These are phyloP conservation scores for Mayamaea pseudoterrestris DNA, from an alignment of 108 stramenopile genomes.

Conservation along the genomic window DNA sequence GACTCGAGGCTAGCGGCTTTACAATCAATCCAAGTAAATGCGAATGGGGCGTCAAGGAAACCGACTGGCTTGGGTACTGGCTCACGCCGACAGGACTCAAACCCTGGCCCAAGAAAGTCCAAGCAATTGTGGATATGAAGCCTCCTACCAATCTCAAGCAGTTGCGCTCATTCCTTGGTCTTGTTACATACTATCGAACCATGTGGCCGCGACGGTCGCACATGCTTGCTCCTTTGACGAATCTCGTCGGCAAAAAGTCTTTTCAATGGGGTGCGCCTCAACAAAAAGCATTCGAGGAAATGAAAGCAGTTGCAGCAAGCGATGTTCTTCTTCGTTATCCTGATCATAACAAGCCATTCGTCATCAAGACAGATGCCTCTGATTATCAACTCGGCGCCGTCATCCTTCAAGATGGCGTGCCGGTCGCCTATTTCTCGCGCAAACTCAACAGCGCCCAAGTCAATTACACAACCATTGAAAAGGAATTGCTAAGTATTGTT, in stretches of 20 bases:
- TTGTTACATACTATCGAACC: constrained; percentile 30
- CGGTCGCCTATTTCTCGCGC: constrained; percentile 23
- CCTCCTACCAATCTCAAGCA: constrained; percentile 14
- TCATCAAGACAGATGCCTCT: constrained; percentile 33
- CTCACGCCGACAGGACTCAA: constrained; percentile 16
- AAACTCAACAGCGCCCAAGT: constrained; percentile 29
- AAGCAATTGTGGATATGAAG: constrained; percentile 17
- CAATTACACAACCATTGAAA: constrained; percentile 24
- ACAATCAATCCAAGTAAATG: constrained; percentile 32
- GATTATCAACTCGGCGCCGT: constrained; percentile 28
- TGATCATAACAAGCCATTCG: constrained; percentile 26
- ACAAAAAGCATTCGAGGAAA: constrained; percentile 29
- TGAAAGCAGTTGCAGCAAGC: constrained; percentile 14
- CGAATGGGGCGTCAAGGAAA: constrained; percentile 35
- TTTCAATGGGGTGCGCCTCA: not conserved
- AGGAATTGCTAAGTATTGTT: constrained; percentile 35
- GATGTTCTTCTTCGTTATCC: constrained; percentile 26
- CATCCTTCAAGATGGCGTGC: constrained; percentile 17
- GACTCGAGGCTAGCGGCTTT: constrained; percentile 5
- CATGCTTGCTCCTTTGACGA: constrained; percentile 26
- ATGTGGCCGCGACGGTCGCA: constrained; percentile 9
- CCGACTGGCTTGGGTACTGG: constrained; percentile 23
- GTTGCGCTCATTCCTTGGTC: constrained; percentile 27
- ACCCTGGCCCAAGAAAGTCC: constrained; percentile 28
- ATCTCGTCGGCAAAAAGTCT: constrained; percentile 3